Base-by-base conservation (phyloP, 352 stramenopile genomes). In the Albugo laibachii region DNA sequence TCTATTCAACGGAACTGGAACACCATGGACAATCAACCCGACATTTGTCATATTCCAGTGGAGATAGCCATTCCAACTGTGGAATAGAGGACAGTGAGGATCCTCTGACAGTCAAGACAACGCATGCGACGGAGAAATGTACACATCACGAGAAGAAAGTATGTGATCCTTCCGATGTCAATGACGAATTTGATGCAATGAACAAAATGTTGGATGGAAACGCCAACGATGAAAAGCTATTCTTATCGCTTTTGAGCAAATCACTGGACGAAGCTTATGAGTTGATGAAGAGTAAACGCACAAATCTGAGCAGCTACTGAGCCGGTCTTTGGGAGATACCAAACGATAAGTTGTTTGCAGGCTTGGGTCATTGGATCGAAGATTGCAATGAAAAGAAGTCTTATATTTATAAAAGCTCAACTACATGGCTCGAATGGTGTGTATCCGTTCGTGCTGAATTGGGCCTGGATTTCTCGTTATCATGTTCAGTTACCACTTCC, bases 151-250 rank as follows among this genome's bases (percentile, higher is more conserved):
- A 19, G 16, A 24, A 8, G 16, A 43, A 19, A 43, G 8, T 24
- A 24, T 43, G 38, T 8, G 38, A 43, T 31, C 8, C 24, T 31
- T 31, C 3, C 24, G 24, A 61, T 6, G 70, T 81, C 21, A 80
- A 74, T 46, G 69, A 87, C 50, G 74, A 87, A 47, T 84, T 87
- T 57, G 74, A 84, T 41, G 37, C 69, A 21, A 52, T 86, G 34
- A 82, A 83, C 41, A 62, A 79, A 15, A 56, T 55, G 8, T 48
- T 84, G 13, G 73, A 86, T 46, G 63, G 63, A 43, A 66, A 71
- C 40, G 31, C 65, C 21, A 59, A 76, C 44, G 69, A 82, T 50
- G 76, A 89, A 53, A 80, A 82, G 48, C 61, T 83, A 16, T 89
- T 85, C 48, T 52, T 89, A 12, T 55, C 41, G 37, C 63, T 86